A percentile compares a stretch with the other conserved stretches of the same genome.
Evolutionary conservation across 2,329 filamentous ascomycete genomes (phyloP).

Genomic region (Hortaea werneckii): DNA sequence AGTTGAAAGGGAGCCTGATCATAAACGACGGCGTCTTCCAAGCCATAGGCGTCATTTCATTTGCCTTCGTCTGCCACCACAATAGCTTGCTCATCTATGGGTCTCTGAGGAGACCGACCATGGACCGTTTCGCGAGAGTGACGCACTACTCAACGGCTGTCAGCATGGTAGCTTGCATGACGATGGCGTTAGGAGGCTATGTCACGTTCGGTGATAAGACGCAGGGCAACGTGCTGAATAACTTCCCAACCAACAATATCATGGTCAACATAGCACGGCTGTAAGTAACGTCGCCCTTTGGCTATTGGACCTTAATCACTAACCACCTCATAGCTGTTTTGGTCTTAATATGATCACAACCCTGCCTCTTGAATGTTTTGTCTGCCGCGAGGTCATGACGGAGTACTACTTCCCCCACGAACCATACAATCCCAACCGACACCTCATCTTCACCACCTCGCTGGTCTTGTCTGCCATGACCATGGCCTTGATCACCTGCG

Average conservation of each 20-base stretch:
- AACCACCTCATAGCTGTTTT: constrained; percentile 52
- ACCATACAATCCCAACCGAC: constrained; percentile 72
- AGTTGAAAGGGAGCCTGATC: constrained; percentile 59
- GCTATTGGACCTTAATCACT: neutral
- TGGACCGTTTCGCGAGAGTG: constrained; percentile 86
- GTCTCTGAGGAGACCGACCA: constrained; percentile 83
- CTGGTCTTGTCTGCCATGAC: constrained; percentile 71
- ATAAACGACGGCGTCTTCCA: constrained; percentile 86
- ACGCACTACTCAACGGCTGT: constrained; percentile 89
- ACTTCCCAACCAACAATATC: constrained; percentile 81
- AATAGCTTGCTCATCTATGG: constrained; percentile 97
- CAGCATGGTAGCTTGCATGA: constrained; percentile 82
- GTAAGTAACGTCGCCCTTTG: constrained; percentile 27
- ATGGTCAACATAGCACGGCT: constrained; percentile 92
- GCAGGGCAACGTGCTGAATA: constrained; percentile 92
- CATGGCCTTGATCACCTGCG: constrained; percentile 77
- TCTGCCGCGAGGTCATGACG: constrained; percentile 92
- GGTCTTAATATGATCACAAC: constrained; percentile 98
- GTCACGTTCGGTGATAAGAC: constrained; percentile 88
- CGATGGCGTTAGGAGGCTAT: constrained; percentile 82
- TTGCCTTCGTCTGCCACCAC: constrained; percentile 77
- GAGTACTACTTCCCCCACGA: constrained; percentile 67
- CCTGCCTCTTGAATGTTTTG: constrained; percentile 89
- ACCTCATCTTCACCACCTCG: constrained; percentile 74
- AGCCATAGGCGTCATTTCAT: constrained; percentile 95